Base-by-base conservation (phyloP, 495 filamentous ascomycete species). In the Penicillium bialowiezense region DNA sequence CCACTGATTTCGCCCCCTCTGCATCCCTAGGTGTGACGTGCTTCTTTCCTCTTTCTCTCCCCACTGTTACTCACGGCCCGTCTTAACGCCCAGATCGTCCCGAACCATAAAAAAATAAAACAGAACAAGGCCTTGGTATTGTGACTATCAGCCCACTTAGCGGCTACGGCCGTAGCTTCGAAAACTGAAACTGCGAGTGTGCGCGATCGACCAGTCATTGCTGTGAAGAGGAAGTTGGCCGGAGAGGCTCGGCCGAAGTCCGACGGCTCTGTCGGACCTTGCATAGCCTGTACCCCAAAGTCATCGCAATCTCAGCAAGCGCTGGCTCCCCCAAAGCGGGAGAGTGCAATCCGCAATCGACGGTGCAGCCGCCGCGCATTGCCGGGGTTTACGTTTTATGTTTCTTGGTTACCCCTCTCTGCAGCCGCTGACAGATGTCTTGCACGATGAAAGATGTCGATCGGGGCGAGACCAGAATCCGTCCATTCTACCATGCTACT, bases 1-100 rank as follows among this genome's bases (percentile, higher is more conserved):
- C 69, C 69, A 72, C 51, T 67, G 60, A 55, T 63, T 68, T 52
- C 24, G n/a, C 31, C 15, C 19, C 54, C 46, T 48, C 38, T 52
- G 29, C 51, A 58, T 55, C 58, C 58, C 58, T 55, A 53, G 51
- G 59, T 66, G 66, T 67, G 65, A 71, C 65, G 51, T 54, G 45
- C 52, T 51, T 47, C 46, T 41, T 37, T 41, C 36, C 37, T 49
- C 19, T 29, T 36, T 35, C 29, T 14, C 36, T 51, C 48, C 35
- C 53, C 53, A 52, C 53, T 48, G 46, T 59, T 57, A 60, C 53
- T 56, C 59, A 54, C 59, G 52, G 52, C 38, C 56, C 55, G 49
- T 47, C 50, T 52, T 52, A 51, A 47, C 50, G 36, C 40, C 36
- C 15, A 50, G 48, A 50, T 50, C 48, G 48, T 37, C 48, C 48